phyloP scores from a whole-genome alignment of 768 basidiomycete genomes.

The Hortiboletus campestris region DNA sequence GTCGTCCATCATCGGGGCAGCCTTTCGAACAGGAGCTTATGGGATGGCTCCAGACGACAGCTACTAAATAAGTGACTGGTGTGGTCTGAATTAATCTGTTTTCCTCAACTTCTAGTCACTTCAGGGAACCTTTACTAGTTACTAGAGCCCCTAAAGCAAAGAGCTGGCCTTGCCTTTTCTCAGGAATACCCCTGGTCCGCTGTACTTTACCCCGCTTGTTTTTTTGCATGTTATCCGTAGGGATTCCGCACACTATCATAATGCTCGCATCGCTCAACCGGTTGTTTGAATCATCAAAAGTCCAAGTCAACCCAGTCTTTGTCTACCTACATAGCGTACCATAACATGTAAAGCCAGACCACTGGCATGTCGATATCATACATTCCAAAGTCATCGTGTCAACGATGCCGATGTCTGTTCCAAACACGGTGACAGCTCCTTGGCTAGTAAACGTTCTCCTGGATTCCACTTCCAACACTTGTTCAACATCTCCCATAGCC shows the following conservation, averaged over 20 bases:
- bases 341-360: neutral
- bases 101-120: neutral
- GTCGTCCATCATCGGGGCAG: slow-evolving; percentile 38
- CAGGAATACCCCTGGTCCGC: slow-evolving; percentile 39
- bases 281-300: slow-evolving; percentile 10
- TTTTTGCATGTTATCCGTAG: slow-evolving; percentile 38
- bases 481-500: slow-evolving; percentile 45
- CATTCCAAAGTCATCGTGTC: neutral
- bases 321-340: slow-evolving; percentile 3
- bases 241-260: slow-evolving; percentile 36
- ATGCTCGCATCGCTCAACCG: slow-evolving; percentile 36
- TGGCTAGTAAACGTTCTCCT: slow-evolving; percentile 40
- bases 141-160: slow-evolving; percentile 29
- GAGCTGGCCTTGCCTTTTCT: slow-evolving; percentile 36
- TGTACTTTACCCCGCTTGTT: slow-evolving; percentile 41
- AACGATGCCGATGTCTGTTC: slow-evolving; percentile 7
- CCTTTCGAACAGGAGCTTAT: slow-evolving; percentile 38
- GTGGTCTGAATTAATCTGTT: slow-evolving; percentile 13
- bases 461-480: slow-evolving; percentile 46
- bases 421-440: slow-evolving; percentile 28
- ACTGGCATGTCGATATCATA: neutral
- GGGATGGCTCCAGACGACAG: slow-evolving; percentile 37
- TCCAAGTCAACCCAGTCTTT: neutral
- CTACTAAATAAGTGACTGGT: slow-evolving; percentile 28
- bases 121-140: slow-evolving; percentile 22